Evolutionary conservation across 2,329 filamentous ascomycete genomes (phyloP).

Genomic region (Beauveria scarabaeidicola): DNA sequence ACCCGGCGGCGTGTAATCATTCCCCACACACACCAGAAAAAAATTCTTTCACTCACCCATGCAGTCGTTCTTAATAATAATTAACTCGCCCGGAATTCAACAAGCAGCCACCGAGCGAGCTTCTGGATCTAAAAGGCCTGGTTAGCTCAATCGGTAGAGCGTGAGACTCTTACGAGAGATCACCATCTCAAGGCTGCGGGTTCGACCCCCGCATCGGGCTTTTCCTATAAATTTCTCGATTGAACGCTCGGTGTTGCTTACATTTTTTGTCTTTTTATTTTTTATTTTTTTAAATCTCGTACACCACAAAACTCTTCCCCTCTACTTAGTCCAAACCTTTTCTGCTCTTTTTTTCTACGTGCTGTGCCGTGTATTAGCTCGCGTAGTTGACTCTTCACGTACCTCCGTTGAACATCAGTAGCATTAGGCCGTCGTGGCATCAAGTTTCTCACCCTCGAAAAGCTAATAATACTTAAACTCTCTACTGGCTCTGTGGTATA

Average conservation of each 20-base stretch:
- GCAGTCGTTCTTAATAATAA: too few species aligned
- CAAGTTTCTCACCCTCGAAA: too few species aligned
- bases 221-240: neutral
- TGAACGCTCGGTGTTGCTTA: neutral
- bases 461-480: too few species aligned
- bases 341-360: neutral
- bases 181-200: conserved; percentile 46
- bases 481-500: too few species aligned
- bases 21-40: too few species aligned
- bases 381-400: too few species aligned
- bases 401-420: too few species aligned
- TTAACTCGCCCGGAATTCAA: accelerated
- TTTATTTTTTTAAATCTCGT: neutral
- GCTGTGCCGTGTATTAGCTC: neutral
- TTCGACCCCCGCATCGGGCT: conserved; percentile 37
- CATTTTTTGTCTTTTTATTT: neutral
- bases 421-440: too few species aligned
- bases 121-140: conserved; percentile 26
- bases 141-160: conserved; percentile 66
- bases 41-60: too few species aligned
- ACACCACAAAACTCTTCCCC: too few species aligned
- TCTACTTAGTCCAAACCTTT: neutral
- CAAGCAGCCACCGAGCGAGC: too few species aligned
- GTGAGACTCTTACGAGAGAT: conserved; percentile 51
- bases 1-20: too few species aligned